phyloP scores from a whole-genome alignment of 352 stramenopile species.

The Pythium phragmitis region DNA sequence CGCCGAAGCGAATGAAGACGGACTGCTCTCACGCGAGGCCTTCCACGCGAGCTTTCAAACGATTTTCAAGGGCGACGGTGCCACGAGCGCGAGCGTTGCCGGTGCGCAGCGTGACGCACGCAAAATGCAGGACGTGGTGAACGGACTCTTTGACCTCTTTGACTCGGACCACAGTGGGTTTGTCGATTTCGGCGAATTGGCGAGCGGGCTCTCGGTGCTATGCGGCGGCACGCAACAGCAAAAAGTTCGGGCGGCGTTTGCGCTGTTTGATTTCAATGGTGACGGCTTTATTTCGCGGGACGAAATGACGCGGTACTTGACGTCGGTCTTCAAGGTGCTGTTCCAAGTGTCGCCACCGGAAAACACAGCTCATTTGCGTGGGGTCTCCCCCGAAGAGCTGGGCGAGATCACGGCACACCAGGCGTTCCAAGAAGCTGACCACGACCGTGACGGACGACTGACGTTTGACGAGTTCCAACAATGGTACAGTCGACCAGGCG shows the following conservation, averaged over 20 bases:
- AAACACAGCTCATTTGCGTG: slow-evolving; percentile 38
- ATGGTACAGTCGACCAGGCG: slow-evolving; percentile 80
- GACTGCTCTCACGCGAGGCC: slow-evolving; percentile 62
- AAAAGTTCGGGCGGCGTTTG: slow-evolving; percentile 83
- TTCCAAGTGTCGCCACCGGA: slow-evolving; percentile 56
- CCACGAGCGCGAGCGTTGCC: slow-evolving; percentile 11
- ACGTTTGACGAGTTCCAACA: slow-evolving; percentile 85
- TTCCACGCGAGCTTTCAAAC: slow-evolving; percentile 81
- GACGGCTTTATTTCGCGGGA: slow-evolving; percentile 87
- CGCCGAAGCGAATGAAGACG: slow-evolving; percentile 66
- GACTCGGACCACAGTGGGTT: slow-evolving; percentile 67
- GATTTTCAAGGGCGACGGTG: slow-evolving; percentile 42
- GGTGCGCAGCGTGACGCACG: slow-evolving; percentile 32
- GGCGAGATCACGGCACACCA: slow-evolving; percentile 78
- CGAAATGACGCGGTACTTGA: slow-evolving; percentile 87
- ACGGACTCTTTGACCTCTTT: slow-evolving; percentile 81
- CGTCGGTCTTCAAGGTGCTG: slow-evolving; percentile 85
- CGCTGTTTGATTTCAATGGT: slow-evolving; percentile 87
- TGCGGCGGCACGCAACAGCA: slow-evolving; percentile 85
- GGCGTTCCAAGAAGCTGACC: slow-evolving; percentile 68
- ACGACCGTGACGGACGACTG: slow-evolving; percentile 70
- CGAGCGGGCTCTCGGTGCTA: slow-evolving; percentile 77
- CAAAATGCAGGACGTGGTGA: slow-evolving; percentile 57
- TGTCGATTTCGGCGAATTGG: slow-evolving; percentile 85
- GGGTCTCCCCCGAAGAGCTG: slow-evolving; percentile 73